Percentiles rank a stretch among this genome's conserved stretches.
These are phyloP conservation scores for Melaleuca quinquenervia DNA, from an alignment of 345 rosid species.

Conservation along the genomic window DNA sequence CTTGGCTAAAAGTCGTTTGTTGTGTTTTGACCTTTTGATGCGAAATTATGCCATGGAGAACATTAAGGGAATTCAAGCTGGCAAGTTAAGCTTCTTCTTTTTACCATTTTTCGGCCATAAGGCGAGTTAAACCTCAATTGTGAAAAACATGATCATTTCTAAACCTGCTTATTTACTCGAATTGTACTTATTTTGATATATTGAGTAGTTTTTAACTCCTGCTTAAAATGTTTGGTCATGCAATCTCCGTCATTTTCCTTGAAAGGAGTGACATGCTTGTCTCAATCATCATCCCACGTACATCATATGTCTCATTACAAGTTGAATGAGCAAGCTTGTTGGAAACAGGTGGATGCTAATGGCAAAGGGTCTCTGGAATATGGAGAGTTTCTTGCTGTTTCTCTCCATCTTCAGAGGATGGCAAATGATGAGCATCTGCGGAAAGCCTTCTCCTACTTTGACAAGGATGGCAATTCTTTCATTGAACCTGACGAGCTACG, in stretches of 20 bases:
- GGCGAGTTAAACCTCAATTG: neutral
- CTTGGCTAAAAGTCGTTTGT: neutral
- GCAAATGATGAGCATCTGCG: constrained; percentile 96
- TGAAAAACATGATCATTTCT: neutral
- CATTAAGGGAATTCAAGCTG: neutral
- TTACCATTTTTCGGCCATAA: neutral
- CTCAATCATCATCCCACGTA: neutral
- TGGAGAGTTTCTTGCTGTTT: constrained; percentile 88
- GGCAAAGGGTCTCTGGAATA: constrained; percentile 88
- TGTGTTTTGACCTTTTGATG: neutral
- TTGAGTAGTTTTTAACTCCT: neutral
- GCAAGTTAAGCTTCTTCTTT: neutral
- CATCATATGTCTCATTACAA: neutral
- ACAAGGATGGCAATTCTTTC: constrained; percentile 84
- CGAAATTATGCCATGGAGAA: neutral
- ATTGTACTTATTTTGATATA: neutral
- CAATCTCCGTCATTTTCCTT: neutral
- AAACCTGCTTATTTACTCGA: neutral
- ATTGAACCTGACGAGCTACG: constrained; percentile 90
- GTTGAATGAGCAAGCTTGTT: neutral
- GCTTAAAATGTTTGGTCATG: neutral
- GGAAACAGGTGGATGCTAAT: constrained; percentile 72
- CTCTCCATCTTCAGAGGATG: constrained; percentile 85
- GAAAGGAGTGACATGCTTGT: neutral
- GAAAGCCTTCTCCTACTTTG: constrained; percentile 95